A percentile compares a stretch with the other conserved stretches of the same genome.
Evolutionary conservation across 2,329 filamentous ascomycete genomes (phyloP).

Genomic region (Cylindrodendrum hubeiense): DNA sequence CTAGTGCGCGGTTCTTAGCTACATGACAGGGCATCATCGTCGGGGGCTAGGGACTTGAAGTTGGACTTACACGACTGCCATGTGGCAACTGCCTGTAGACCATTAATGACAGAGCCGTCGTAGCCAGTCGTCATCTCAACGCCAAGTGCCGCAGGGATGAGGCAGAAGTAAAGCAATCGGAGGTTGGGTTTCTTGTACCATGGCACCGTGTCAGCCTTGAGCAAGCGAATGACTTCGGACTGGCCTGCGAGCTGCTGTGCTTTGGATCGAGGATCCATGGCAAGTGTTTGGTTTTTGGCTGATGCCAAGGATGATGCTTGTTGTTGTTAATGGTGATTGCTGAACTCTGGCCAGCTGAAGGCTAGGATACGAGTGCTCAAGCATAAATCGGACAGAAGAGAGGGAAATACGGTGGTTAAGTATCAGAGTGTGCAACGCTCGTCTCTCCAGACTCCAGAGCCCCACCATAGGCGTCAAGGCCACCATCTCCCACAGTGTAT

Average conservation of each 20-base stretch:
- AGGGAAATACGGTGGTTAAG: background rate
- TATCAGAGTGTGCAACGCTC: background rate
- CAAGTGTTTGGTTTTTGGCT: background rate
- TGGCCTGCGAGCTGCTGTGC: background rate
- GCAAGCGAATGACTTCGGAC: slow-evolving; percentile 7
- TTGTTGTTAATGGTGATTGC: background rate
- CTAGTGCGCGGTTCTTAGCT: background rate
- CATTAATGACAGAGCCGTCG: background rate
- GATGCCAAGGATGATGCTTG: background rate
- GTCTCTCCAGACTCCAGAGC: background rate
- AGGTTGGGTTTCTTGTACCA: slow-evolving; percentile 6
- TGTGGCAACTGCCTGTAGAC: background rate
- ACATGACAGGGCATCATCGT: background rate
- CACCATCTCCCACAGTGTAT: too few species aligned
- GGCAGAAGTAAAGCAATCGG: background rate
- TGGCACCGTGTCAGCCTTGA: slow-evolving; percentile 5
- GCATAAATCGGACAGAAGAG: background rate
- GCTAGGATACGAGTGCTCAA: background rate
- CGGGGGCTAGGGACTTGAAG: background rate
- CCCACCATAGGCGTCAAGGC: too few species aligned
- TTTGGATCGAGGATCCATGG: background rate
- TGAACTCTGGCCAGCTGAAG: background rate
- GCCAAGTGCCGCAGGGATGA: background rate
- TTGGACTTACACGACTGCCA: background rate
- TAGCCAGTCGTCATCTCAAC: background rate